Percentiles rank a stretch among this genome's conserved stretches.
These are phyloP conservation scores for Lentinula sp. DNA, from an alignment of 768 basidiomycete genomes.

Conservation along the genomic window DNA sequence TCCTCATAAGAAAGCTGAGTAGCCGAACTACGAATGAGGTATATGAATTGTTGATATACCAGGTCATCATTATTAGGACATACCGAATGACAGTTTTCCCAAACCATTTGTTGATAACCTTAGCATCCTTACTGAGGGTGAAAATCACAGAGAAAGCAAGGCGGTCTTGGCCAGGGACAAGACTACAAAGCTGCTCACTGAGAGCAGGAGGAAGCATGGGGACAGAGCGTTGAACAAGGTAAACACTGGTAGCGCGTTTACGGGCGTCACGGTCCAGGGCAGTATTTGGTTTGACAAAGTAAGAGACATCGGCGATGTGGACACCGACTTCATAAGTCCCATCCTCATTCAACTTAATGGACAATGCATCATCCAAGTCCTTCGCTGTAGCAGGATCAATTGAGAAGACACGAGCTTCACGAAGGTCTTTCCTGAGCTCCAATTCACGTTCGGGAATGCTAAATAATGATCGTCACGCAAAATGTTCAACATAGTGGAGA, in stretches of 20 bases:
- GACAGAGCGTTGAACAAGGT: conserved; percentile 91
- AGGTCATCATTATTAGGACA: conserved; percentile 14
- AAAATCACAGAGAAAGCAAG: conserved; percentile 89
- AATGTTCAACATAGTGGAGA: neutral
- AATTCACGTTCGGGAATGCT: conserved; percentile 88
- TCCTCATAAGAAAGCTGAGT: conserved; percentile 80
- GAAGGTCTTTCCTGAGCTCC: conserved; percentile 84
- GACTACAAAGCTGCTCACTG: conserved; percentile 89
- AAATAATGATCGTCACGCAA: conserved; percentile 11
- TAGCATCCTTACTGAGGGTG: conserved; percentile 78
- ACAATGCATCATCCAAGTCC: conserved; percentile 94
- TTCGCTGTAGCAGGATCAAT: conserved; percentile 88
- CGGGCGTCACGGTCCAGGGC: conserved; percentile 98
- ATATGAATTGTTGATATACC: neutral
- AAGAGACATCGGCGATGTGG: conserved; percentile 95
- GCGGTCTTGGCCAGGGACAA: conserved; percentile 82
- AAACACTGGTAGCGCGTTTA: conserved; percentile 95
- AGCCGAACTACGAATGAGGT: conserved; percentile 52
- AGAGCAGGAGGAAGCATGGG: conserved; percentile 96
- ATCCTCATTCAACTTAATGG: conserved; percentile 83
- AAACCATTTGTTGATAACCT: conserved; percentile 84
- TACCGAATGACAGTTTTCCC: conserved; percentile 90
- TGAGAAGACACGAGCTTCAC: conserved; percentile 81
- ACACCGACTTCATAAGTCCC: conserved; percentile 90
- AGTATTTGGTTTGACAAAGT: conserved; percentile 92